A percentile compares a stretch with the other conserved stretches of the same genome.
These are phyloP conservation scores for Caryopteris hybrid DNA, from an alignment of 305 asterid genomes.

Conservation along the genomic window DNA sequence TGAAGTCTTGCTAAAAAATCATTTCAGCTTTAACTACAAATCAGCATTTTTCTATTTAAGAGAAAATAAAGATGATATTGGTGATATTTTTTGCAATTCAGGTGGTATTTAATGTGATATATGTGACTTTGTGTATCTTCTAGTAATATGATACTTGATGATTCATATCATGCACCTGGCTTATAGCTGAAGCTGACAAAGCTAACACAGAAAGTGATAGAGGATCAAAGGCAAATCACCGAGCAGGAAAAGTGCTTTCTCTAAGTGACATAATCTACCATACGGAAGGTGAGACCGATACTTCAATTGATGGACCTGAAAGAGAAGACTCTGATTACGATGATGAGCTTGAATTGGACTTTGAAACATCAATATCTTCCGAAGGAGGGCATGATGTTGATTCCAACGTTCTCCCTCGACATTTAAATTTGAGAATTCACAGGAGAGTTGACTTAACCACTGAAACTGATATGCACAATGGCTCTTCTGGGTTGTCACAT, in stretches of 20 bases:
- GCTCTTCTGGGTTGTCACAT: conserved; percentile 41
- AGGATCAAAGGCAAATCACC: conserved; percentile 46
- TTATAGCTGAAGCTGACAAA: conserved; percentile 74
- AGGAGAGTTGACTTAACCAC: conserved; percentile 52
- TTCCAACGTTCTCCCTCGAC: conserved; percentile 52
- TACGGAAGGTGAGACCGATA: conserved; percentile 68
- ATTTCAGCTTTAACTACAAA: background rate
- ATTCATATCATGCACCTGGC: conserved; percentile 23
- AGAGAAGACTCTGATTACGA: conserved; percentile 90
- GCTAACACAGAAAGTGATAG: conserved; percentile 43
- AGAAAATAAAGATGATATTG: background rate
- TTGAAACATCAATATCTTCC: conserved; percentile 63
- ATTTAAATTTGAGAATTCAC: conserved; percentile 64
- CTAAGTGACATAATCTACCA: conserved; percentile 83
- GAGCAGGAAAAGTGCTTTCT: conserved; percentile 63
- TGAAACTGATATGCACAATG: conserved; percentile 44
- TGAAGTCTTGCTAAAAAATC: background rate
- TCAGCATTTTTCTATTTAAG: background rate
- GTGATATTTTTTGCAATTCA: no score
- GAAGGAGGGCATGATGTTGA: conserved; percentile 60
- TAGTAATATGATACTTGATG: conserved; percentile 4
- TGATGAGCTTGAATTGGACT: conserved; percentile 78
- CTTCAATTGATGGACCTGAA: conserved; percentile 60
- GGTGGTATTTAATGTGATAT: no score
- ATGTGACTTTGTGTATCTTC: background rate